These are phyloP conservation scores for Cutaneotrichosporon cyanovorans DNA, from an alignment of 1,284 basidiomycete genomes.

Conservation along the genomic window DNA sequence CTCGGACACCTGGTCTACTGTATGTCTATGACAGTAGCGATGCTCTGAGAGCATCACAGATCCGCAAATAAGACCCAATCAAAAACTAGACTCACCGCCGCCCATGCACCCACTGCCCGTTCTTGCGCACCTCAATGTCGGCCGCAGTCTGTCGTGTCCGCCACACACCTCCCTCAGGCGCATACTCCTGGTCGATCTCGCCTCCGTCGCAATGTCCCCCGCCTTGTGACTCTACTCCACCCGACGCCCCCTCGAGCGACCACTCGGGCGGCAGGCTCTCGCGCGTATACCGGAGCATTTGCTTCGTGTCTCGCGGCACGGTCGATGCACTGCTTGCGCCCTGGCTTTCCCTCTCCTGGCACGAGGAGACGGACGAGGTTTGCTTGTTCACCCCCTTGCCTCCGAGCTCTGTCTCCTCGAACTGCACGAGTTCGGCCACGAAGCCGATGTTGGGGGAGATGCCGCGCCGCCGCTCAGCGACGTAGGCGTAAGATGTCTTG, in stretches of 20 bases:
- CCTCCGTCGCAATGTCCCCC: background rate
- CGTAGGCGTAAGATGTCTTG: slow-evolving; percentile 80
- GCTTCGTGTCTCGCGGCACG: slow-evolving; percentile 10
- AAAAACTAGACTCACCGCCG: slow-evolving; percentile 48
- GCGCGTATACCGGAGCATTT: slow-evolving; percentile 51
- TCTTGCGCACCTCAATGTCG: slow-evolving; percentile 64
- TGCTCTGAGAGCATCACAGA: no score
- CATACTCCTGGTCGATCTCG: slow-evolving; percentile 7
- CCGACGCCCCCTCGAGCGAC: slow-evolving; percentile 1
- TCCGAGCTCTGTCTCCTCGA: slow-evolving; percentile 81
- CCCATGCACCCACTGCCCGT: slow-evolving; percentile 74
- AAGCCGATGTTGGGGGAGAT: slow-evolving; percentile 99
- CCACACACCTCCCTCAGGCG: slow-evolving; percentile 41
- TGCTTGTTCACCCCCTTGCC: background rate
- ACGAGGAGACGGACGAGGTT: no score
- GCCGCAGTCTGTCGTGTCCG: slow-evolving; percentile 37
- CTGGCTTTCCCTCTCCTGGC: background rate
- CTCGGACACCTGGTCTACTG: no score
- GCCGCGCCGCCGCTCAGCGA: slow-evolving; percentile 77
- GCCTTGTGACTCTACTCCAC: background rate
- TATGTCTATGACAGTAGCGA: no score
- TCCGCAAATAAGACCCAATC: background rate
- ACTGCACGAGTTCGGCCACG: slow-evolving; percentile 92
- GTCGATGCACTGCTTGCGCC: background rate
- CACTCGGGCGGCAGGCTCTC: slow-evolving; percentile 63